Evolutionary conservation across 495 filamentous ascomycete species (phyloP), one percentile per base, ranked within the genome.

Genomic region (Durotheca rogersii): DNA sequence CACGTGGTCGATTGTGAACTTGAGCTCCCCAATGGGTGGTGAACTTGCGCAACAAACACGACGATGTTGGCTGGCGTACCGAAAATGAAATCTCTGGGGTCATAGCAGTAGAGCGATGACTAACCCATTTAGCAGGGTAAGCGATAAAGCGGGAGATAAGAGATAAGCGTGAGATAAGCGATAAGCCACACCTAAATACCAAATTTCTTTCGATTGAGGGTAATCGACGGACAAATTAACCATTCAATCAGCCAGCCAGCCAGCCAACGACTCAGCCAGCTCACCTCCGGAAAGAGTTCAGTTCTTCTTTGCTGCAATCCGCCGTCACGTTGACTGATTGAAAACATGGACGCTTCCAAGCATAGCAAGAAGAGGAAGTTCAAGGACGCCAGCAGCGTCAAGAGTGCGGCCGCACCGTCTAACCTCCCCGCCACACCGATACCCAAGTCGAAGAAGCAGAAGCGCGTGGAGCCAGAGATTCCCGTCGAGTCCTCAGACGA

Each of bases 291-390:
- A 20, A 39, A 32, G 19, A 41, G 44, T 31, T 4, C 9, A 29
- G 53, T 6, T 45, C 27, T 41, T 12, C 52, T 43, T 55, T 29
- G 39, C 34, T 30, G 47, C 47, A 43, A 35, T 30, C 42, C 52
- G 21, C 36, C 7, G 25, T 41, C 41, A 29, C 38, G 47, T 48
- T 9, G 12, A 12, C 17, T 41, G 7, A 34, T 4, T 31, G 16
- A 31, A 35, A 70, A 48, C 9, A 72, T 75, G 72, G 72, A 70
- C 4, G 65, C 69, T 34, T 52, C 33, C 4, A 66, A 70, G 27
- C 60, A 60, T 47, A 72, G 63, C 61, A 77, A 74, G 35, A 77
- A 77, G 68, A 66, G 74, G 15, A 77, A 77, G 41, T 54, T 68
- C 37, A 70, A 69, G 60, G 72, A 74, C 20, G 40, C 60, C 40